A percentile compares a stretch with the other conserved stretches of the same genome.
These are phyloP conservation scores for Gillenia trifoliata DNA, from an alignment of 306 rosid genomes.

Conservation along the genomic window DNA sequence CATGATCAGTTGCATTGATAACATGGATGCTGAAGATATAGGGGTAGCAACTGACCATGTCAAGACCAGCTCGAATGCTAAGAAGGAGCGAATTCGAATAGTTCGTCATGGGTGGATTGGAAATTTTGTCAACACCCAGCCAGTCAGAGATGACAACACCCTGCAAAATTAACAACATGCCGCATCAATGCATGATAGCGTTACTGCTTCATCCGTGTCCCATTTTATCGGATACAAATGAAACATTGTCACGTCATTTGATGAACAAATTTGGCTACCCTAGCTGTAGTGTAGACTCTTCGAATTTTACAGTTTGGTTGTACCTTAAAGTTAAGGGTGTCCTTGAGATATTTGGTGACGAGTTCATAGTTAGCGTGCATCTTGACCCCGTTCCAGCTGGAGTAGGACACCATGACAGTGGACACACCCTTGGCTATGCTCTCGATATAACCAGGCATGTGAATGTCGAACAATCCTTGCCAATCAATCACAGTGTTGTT, in stretches of 20 bases:
- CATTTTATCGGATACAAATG: neutral
- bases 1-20: neutral
- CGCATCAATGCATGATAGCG: neutral
- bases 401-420: slow-evolving; percentile 7
- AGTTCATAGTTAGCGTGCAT: slow-evolving; percentile 5
- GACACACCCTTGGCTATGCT: neutral
- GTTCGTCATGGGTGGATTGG: neutral
- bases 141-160: neutral
- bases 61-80: neutral
- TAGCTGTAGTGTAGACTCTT: no score
- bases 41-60: neutral
- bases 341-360: neutral
- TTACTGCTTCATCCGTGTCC: neutral
- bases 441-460: neutral
- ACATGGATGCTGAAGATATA: no score
- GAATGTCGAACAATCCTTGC: slow-evolving; percentile 1
- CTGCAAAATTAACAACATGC: neutral
- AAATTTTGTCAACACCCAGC: neutral
- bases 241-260: neutral
- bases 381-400: slow-evolving; percentile 4
- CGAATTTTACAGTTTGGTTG: no score
- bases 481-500: slow-evolving; percentile 3
- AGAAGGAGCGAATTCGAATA: neutral
- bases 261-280: neutral
- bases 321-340: slow-evolving; percentile 4